These are phyloP conservation scores for Cinnamomum chago DNA, from an alignment of 164 flowering plant species.

Conservation along the genomic window DNA sequence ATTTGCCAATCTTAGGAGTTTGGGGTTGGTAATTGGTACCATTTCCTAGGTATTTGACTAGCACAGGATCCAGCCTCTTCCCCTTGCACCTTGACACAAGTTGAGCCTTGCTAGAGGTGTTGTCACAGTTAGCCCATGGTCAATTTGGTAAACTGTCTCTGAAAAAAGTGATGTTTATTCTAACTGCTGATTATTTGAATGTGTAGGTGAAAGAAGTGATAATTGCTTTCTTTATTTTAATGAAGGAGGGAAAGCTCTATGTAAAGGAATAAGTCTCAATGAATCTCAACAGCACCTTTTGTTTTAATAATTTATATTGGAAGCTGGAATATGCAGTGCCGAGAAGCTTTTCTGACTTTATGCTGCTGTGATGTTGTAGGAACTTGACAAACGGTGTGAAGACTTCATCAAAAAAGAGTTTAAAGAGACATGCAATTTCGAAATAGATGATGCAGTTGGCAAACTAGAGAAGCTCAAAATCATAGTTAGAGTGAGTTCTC, in stretches of 20 bases:
- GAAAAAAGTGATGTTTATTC: neutral
- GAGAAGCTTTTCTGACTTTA: neutral
- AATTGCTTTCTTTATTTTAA: conserved; percentile 57
- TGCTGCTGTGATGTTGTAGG: conserved; percentile 29
- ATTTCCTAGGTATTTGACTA: neutral
- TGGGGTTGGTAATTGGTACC: neutral
- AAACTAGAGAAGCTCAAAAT: conserved; percentile 84
- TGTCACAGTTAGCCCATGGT: neutral
- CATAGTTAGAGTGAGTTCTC: conserved; percentile 66
- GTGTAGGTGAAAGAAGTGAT: conserved; percentile 81
- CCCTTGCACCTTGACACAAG: neutral
- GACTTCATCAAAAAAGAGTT: conserved; percentile 64
- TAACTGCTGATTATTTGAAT: neutral
- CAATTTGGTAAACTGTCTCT: neutral
- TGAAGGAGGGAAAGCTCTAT: conserved; percentile 52
- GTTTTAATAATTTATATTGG: no score
- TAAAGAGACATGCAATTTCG: conserved; percentile 61
- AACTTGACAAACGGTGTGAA: conserved; percentile 63
- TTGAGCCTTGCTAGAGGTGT: neutral
- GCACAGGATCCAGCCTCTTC: neutral
- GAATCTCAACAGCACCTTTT: neutral
- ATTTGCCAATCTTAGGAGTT: no score
- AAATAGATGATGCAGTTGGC: conserved; percentile 84
- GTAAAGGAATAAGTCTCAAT: conserved; percentile 26
- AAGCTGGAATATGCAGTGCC: neutral